Evolutionary conservation across 1,139 yeast genomes (phyloP).

Genomic region (Arxiozyma slooffiae): DNA sequence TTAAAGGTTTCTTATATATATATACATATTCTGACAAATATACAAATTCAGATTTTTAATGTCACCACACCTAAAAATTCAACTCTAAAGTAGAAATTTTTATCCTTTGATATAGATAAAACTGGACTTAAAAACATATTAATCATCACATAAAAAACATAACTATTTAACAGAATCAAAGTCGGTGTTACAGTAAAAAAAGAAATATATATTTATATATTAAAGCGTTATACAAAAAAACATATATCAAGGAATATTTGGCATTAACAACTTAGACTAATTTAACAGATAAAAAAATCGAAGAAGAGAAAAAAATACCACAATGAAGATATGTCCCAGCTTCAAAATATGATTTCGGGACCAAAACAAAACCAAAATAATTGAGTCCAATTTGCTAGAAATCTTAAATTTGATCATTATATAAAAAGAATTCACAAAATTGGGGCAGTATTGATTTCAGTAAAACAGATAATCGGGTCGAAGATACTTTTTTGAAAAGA

Average conservation of each 20-base stretch:
- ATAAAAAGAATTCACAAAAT: slow-evolving; percentile 43
- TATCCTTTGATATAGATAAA: slow-evolving; percentile 71
- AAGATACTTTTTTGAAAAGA: slow-evolving; percentile 1
- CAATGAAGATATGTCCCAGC: slow-evolving; percentile 52
- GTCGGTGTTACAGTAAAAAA: slow-evolving; percentile 49
- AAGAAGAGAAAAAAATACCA: too few relatives aligned
- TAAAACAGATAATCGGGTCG: slow-evolving; percentile 1
- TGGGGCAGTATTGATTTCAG: neutral
- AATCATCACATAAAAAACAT: slow-evolving; percentile 60
- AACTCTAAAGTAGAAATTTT: slow-evolving; percentile 39
- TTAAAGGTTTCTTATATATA: too few relatives aligned
- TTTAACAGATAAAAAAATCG: slow-evolving; percentile 75
- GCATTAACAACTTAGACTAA: slow-evolving; percentile 49
- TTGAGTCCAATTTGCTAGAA: slow-evolving; percentile 74
- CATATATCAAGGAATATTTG: slow-evolving; percentile 45
- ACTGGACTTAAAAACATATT: slow-evolving; percentile 49
- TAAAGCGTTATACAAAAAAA: slow-evolving; percentile 28
- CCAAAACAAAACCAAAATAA: slow-evolving; percentile 89
- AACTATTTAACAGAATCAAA: slow-evolving; percentile 57
- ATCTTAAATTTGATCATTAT: slow-evolving; percentile 70
- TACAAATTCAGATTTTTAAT: too few relatives aligned
- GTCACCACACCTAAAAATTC: slow-evolving; percentile 43
- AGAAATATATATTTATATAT: slow-evolving; percentile 40
- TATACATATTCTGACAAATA: too few relatives aligned
- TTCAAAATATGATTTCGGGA: slow-evolving; percentile 55